Conservation (phyloP, 768 basidiomycete species). For the Rhizopogon roseolus region DNA sequence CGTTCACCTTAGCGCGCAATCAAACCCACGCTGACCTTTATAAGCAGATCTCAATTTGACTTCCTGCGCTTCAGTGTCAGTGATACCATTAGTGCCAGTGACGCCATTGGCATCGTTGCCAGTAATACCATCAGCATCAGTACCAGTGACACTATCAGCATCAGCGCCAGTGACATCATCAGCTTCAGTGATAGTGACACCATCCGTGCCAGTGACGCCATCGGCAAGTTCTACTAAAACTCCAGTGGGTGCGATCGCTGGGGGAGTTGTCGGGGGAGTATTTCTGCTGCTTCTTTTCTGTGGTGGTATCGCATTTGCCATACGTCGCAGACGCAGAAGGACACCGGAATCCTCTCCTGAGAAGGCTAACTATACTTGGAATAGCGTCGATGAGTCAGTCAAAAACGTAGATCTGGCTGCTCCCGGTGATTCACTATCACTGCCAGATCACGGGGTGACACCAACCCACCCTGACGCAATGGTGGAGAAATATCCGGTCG, state of each 20-base stretch:
- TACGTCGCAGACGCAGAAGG: conserved; percentile 9
- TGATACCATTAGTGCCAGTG: not conserved
- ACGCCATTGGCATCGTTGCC: no score
- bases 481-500: not conserved
- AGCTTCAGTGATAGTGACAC: no score
- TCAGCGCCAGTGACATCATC: no score
- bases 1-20: not conserved
- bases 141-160: no score
- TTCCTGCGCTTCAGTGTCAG: conserved; percentile 2
- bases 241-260: conserved; percentile 14
- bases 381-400: not conserved
- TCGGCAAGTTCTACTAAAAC: not conserved
- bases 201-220: no score
- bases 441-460: not conserved
- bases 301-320: conserved; percentile 8
- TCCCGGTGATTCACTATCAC: not conserved
- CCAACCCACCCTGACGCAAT: not conserved
- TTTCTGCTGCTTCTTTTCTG: conserved; percentile 10
- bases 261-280: conserved; percentile 17
- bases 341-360: not conserved
- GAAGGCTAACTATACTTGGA: not conserved
- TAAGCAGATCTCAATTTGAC: conserved; percentile 15
- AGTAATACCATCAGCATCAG: no score
- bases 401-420: not conserved
- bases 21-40: not conserved